phyloP scores from a whole-genome alignment of 495 filamentous ascomycete genomes.

The Darksidea phi region DNA sequence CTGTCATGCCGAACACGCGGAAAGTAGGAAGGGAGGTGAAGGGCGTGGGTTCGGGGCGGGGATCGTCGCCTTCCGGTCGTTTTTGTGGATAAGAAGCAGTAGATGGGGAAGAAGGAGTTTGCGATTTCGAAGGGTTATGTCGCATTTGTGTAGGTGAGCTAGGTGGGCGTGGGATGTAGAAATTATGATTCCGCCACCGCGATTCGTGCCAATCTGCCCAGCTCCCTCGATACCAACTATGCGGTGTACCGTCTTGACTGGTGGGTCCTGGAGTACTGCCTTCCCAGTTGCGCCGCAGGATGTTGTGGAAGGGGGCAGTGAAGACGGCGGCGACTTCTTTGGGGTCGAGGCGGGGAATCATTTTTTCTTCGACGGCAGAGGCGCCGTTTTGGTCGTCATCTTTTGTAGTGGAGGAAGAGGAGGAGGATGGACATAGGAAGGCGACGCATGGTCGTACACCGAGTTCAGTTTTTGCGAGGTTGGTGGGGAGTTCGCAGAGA shows the following conservation, averaged over 20 bases:
- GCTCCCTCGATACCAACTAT: slow-evolving; percentile 58
- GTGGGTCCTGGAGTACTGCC: slow-evolving; percentile 11
- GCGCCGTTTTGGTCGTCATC: slow-evolving; percentile 28
- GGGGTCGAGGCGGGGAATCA: slow-evolving; percentile 77
- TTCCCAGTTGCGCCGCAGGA: slow-evolving; percentile 43
- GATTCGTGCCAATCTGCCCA: slow-evolving; percentile 66
- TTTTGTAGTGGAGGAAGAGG: slow-evolving; percentile 7
- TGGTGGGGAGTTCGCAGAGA: slow-evolving; percentile 76
- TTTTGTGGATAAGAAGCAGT: neutral
- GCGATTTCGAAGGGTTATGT: neutral
- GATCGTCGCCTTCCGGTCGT: slow-evolving; percentile 13
- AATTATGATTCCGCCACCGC: slow-evolving; percentile 80
- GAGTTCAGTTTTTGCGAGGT: slow-evolving; percentile 76
- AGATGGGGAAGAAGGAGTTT: neutral
- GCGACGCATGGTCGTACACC: slow-evolving; percentile 85
- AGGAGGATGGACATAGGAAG: slow-evolving; percentile 51
- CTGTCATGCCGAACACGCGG: slow-evolving; percentile 90
- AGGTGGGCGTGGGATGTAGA: slow-evolving; percentile 67
- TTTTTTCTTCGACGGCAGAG: slow-evolving; percentile 61
- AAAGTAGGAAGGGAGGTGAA: slow-evolving; percentile 55
- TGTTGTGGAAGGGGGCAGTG: slow-evolving; percentile 75
- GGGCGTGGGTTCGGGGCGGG: slow-evolving; percentile 23
- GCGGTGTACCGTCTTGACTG: slow-evolving; percentile 42
- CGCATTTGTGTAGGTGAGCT: slow-evolving; percentile 2
- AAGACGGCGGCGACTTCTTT: slow-evolving; percentile 91